These are phyloP conservation scores for Geotrichum phurueaensis DNA, from an alignment of 1,139 yeast species.

Conservation along the genomic window DNA sequence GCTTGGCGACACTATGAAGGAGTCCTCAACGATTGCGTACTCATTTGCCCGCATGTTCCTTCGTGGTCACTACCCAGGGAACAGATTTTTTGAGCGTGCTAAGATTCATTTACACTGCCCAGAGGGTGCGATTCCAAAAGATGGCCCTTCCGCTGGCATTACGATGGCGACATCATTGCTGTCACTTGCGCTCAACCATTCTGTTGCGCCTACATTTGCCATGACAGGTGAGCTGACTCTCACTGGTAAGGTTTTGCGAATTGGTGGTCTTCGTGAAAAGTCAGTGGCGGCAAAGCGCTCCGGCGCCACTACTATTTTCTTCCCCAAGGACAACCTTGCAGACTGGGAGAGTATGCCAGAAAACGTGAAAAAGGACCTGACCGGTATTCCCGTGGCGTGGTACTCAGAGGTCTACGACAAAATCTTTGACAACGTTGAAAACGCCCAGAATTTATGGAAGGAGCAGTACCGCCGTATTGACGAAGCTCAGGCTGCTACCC, in stretches of 20 bases:
- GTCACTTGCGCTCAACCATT: conserved; percentile 70
- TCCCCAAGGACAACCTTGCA: conserved; percentile 88
- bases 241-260: conserved; percentile 87
- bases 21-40: conserved; percentile 87
- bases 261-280: conserved; percentile 93
- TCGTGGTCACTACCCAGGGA: conserved; percentile 70
- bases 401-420: conserved; percentile 74
- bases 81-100: conserved; percentile 87
- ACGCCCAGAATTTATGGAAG: conserved; percentile 59
- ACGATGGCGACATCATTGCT: conserved; percentile 86
- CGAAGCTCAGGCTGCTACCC: neutral
- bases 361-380: conserved; percentile 78
- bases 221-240: conserved; percentile 97
- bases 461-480: conserved; percentile 43
- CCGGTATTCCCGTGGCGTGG: conserved; percentile 84
- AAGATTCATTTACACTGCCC: conserved; percentile 94
- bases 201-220: conserved; percentile 67
- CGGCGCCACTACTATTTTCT: conserved; percentile 82
- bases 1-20: conserved; percentile 95
- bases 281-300: conserved; percentile 93
- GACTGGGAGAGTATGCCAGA: conserved; percentile 94
- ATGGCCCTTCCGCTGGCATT: conserved; percentile 97
- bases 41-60: conserved; percentile 83
- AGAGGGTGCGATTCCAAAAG: conserved; percentile 95
- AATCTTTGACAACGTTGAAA: conserved; percentile 56